phyloP scores from a whole-genome alignment of 179 eudicot genomes.

The Pouteria campechiana region DNA sequence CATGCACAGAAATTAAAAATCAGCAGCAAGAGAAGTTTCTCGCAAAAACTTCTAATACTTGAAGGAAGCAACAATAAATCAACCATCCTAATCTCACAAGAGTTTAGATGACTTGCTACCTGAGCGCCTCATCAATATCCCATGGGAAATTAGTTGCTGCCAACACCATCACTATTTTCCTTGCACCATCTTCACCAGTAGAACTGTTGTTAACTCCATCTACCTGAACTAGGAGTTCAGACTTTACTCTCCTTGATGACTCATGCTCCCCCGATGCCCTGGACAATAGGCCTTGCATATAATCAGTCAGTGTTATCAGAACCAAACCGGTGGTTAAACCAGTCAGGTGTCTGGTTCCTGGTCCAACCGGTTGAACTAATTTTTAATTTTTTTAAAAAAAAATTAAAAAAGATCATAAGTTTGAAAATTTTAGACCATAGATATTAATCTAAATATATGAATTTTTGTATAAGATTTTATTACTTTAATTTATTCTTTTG shows the following conservation, averaged over 20 bases:
- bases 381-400: too few species aligned
- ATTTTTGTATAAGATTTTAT: too few species aligned
- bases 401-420: too few species aligned
- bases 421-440: too few species aligned
- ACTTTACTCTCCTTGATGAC: constrained; percentile 96
- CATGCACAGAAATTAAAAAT: too few species aligned
- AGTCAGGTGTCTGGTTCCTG: too few species aligned
- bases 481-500: too few species aligned
- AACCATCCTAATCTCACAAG: background rate
- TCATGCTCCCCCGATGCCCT: constrained; percentile 99
- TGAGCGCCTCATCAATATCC: constrained; percentile 98
- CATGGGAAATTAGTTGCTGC: constrained; percentile 99
- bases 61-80: background rate
- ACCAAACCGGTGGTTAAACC: too few species aligned
- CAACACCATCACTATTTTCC: constrained; percentile 96
- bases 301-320: background rate
- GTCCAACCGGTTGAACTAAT: too few species aligned
- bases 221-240: constrained; percentile 96
- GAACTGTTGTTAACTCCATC: constrained; percentile 80
- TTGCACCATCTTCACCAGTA: constrained; percentile 76
- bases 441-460: too few species aligned
- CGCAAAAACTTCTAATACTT: too few species aligned
- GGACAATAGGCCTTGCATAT: constrained; percentile 6
- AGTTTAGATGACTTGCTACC: constrained; percentile 27
- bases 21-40: too few species aligned